A percentile compares a stretch with the other conserved stretches of the same genome.
Conservation (phyloP, 495 filamentous ascomycete species). For the Rusavskia elegans region DNA sequence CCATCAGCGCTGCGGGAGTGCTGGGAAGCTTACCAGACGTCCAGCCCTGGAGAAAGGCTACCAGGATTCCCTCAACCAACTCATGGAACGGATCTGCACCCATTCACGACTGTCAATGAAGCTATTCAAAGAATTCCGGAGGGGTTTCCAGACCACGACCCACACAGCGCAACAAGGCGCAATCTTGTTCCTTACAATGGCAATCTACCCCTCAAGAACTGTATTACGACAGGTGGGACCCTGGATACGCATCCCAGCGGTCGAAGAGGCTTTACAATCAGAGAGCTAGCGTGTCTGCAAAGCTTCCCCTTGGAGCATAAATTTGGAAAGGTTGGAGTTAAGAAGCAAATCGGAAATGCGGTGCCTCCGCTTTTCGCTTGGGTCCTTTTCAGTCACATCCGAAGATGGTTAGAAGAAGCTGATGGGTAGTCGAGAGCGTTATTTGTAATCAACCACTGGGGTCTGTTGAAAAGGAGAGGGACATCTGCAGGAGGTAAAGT, state of each 20-base stretch:
- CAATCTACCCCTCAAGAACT: conserved; percentile 30
- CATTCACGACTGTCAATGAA: conserved; percentile 29
- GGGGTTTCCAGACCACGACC: conserved; percentile 29
- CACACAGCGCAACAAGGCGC: conserved; percentile 16
- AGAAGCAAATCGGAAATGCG: conserved; percentile 76
- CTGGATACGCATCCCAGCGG: conserved; percentile 58
- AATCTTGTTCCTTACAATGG: conserved; percentile 23
- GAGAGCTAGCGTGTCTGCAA: conserved; percentile 64
- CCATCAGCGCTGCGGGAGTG: conserved; percentile 2
- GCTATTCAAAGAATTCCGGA: conserved; percentile 29
- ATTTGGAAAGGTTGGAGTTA: conserved; percentile 33
- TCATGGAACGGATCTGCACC: conserved; percentile 28
- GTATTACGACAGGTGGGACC: conserved; percentile 57
- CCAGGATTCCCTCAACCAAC: conserved; percentile 54
- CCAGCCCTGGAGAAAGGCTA: conserved; percentile 56
- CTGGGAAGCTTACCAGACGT: not conserved
- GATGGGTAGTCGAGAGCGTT: conserved; percentile 9
- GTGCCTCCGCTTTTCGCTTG: conserved; percentile 54
- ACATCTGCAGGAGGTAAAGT: too few relatives aligned
- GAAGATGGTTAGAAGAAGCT: conserved; percentile 38
- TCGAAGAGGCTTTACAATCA: conserved; percentile 42
- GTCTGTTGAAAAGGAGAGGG: too few relatives aligned
- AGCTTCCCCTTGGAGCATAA: conserved; percentile 54
- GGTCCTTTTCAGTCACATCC: conserved; percentile 29
- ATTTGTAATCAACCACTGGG: too few relatives aligned